A percentile compares a stretch with the other conserved stretches of the same genome.
These are phyloP conservation scores for Quercus suber DNA, from an alignment of 306 rosid species.

Conservation along the genomic window DNA sequence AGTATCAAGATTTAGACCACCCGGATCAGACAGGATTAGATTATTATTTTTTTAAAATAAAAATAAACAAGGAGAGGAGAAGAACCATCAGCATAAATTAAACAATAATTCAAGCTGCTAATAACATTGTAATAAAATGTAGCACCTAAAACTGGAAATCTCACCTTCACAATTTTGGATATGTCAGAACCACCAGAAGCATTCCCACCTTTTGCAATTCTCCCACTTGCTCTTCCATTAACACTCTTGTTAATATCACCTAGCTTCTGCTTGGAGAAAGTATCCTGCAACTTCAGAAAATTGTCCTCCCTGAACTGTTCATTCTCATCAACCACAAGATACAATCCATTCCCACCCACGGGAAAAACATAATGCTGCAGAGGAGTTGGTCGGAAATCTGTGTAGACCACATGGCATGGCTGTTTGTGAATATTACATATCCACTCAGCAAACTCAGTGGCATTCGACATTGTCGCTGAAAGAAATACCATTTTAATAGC, in stretches of 20 bases:
- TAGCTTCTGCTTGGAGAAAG: conserved; percentile 57
- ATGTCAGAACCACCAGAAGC: conserved; percentile 83
- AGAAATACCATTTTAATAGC: conserved; percentile 93
- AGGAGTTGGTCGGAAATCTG: conserved; percentile 93
- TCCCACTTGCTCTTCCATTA: conserved; percentile 58
- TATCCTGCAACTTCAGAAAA: conserved; percentile 69
- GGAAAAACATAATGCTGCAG: conserved; percentile 92
- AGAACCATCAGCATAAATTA: background rate
- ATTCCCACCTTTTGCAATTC: conserved; percentile 57
- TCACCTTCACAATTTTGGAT: conserved; percentile 89
- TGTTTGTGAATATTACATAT: conserved; percentile 85
- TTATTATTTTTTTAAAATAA: no score
- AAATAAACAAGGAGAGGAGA: no score
- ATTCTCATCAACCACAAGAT: conserved; percentile 84
- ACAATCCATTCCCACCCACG: conserved; percentile 71
- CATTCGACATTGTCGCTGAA: conserved; percentile 95
- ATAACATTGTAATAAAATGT: background rate
- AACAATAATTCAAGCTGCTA: background rate
- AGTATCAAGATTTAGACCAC: background rate
- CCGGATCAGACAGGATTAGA: background rate
- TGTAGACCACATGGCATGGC: conserved; percentile 95
- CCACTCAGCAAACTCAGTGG: conserved; percentile 96
- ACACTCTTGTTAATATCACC: conserved; percentile 47
- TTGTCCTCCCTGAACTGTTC: conserved; percentile 85
- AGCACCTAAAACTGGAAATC: conserved; percentile 8